phyloP scores from a whole-genome alignment of 208 protist genomes.

The Leishmania mexicana region DNA sequence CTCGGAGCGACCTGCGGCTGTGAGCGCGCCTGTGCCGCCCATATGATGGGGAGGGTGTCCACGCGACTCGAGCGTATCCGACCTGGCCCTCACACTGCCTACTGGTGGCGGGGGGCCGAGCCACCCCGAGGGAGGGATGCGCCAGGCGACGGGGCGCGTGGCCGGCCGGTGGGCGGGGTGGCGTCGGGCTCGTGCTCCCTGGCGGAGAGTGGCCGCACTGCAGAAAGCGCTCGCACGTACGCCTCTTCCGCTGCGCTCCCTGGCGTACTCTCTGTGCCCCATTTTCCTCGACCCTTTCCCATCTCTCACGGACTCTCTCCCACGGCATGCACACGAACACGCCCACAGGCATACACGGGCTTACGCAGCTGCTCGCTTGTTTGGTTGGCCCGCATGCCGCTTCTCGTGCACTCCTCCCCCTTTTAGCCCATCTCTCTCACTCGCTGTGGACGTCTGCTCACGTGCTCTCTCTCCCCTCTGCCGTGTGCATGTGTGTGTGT shows the following conservation, averaged over 20 bases:
- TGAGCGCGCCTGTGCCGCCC: neutral
- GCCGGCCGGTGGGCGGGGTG: neutral
- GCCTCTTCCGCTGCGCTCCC: neutral
- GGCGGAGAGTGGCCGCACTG: neutral
- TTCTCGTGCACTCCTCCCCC: neutral
- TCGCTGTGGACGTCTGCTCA: neutral
- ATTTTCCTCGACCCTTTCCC: neutral
- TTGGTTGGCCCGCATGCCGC: neutral
- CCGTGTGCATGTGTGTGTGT: neutral
- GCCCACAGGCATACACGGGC: neutral
- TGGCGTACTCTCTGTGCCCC: neutral
- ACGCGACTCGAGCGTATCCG: neutral
- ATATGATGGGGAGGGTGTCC: neutral
- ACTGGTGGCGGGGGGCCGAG: neutral
- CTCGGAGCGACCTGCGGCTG: neutral
- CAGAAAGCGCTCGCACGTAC: neutral
- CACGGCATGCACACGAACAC: neutral
- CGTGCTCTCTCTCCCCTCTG: neutral
- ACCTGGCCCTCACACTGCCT: neutral
- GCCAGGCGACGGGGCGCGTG: neutral
- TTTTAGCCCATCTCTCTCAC: neutral
- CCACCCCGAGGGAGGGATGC: neutral
- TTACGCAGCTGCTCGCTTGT: neutral
- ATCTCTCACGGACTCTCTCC: slow-evolving; percentile 1
- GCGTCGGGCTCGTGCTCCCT: neutral